phyloP scores from a whole-genome alignment of 2,329 filamentous ascomycete genomes.

The Pyrenophora tritici-repentis region DNA sequence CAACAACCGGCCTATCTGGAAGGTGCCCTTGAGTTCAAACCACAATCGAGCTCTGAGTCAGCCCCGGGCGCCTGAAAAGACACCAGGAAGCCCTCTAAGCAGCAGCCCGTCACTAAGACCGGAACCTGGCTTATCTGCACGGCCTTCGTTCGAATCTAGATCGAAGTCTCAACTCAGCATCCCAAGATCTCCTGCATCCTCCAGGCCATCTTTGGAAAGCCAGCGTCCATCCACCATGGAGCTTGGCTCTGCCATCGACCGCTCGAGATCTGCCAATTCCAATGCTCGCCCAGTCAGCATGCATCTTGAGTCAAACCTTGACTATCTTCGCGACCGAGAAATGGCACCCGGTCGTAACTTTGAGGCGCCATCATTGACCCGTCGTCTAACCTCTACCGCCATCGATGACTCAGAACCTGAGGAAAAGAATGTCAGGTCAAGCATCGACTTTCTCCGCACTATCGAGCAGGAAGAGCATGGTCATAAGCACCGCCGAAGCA shows the following conservation, averaged over 20 bases:
- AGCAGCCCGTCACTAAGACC: conserved; percentile 37
- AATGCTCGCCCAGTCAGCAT: conserved; percentile 79
- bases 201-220: conserved; percentile 73
- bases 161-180: conserved; percentile 59
- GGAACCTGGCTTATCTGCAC: conserved; percentile 45
- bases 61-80: conserved; percentile 50
- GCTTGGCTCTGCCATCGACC: conserved; percentile 60
- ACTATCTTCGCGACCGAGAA: conserved; percentile 81
- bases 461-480: conserved; percentile 67
- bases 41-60: conserved; percentile 57
- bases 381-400: conserved; percentile 36
- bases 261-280: conserved; percentile 67
- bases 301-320: conserved; percentile 80
- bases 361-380: conserved; percentile 37
- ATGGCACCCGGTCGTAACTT: conserved; percentile 51
- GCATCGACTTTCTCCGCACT: conserved; percentile 80
- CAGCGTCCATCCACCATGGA: conserved; percentile 69
- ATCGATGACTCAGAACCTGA: conserved; percentile 52
- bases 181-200: conserved; percentile 61
- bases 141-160: conserved; percentile 53
- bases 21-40: conserved; percentile 53
- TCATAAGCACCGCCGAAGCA: conserved; percentile 60
- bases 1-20: conserved; percentile 57
- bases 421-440: conserved; percentile 73
- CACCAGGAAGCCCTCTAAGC: conserved; percentile 39